Evolutionary conservation across 306 rosid species (phyloP).

Genomic region (Boehmeria nivea): DNA sequence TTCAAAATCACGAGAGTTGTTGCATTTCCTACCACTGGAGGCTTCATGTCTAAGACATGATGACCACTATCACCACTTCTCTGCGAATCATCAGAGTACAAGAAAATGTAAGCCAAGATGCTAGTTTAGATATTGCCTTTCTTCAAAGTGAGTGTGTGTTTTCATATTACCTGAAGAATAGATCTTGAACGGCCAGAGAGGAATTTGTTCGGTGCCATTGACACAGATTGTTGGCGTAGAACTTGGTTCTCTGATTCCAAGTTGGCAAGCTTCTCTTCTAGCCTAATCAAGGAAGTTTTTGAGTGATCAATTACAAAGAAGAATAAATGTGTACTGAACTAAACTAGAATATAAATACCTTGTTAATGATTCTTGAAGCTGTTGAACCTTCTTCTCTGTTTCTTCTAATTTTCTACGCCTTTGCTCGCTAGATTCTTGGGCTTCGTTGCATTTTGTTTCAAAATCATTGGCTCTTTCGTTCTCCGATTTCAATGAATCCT

Average conservation of each 20-base stretch:
- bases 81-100: slow-evolving; percentile 43
- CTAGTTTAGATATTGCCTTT: slow-evolving; percentile 3
- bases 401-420: slow-evolving; percentile 51
- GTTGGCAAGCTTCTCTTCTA: slow-evolving; percentile 76
- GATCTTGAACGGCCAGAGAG: slow-evolving; percentile 80
- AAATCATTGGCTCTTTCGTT: slow-evolving; percentile 47
- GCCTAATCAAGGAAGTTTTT: slow-evolving; percentile 47
- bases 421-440: slow-evolving; percentile 43
- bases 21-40: slow-evolving; percentile 44
- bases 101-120: slow-evolving; percentile 23
- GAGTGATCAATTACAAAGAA: slow-evolving; percentile 29
- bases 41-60: slow-evolving; percentile 49
- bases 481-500: slow-evolving; percentile 53
- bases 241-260: slow-evolving; percentile 85
- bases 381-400: slow-evolving; percentile 61
- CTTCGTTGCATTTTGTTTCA: slow-evolving; percentile 60
- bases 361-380: slow-evolving; percentile 68
- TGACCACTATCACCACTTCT: slow-evolving; percentile 70
- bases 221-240: slow-evolving; percentile 84
- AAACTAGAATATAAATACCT: slow-evolving; percentile 40
- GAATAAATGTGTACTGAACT: background rate
- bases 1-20: slow-evolving; percentile 14
- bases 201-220: slow-evolving; percentile 86
- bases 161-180: slow-evolving; percentile 54
- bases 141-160: slow-evolving; percentile 11